Conservation (phyloP, 495 filamentous ascomycete species). For the Beverwykella pulmonaria region DNA sequence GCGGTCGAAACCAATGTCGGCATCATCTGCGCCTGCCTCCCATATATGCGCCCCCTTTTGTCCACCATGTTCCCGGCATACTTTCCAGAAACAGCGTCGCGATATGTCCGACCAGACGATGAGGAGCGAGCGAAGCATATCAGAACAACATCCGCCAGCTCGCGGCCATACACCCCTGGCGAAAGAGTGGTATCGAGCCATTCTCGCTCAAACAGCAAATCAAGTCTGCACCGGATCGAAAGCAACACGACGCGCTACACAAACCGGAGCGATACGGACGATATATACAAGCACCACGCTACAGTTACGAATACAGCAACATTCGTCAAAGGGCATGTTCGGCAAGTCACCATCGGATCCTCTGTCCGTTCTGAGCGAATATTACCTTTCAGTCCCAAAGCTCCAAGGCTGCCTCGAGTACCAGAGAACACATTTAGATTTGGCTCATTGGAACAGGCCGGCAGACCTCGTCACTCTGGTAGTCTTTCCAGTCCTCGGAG, state of each 20-base stretch:
- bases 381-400: neutral
- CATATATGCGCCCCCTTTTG: constrained; percentile 39
- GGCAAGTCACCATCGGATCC: constrained; percentile 12
- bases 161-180: neutral
- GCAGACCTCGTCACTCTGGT: neutral
- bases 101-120: constrained; percentile 1
- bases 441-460: neutral
- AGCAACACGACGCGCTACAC: constrained; percentile 7
- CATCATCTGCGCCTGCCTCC: constrained; percentile 44
- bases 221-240: neutral
- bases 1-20: constrained; percentile 42
- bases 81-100: constrained; percentile 7
- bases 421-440: constrained; percentile 10
- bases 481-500: neutral
- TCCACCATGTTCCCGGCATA: constrained; percentile 38
- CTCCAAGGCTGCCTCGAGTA: constrained; percentile 7
- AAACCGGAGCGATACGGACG: constrained; percentile 4
- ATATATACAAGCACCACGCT: constrained; percentile 8
- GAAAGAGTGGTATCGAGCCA: neutral
- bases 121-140: constrained; percentile 23
- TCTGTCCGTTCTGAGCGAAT: neutral
- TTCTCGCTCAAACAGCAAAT: constrained; percentile 13
- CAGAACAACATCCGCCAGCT: neutral
- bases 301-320: constrained; percentile 4
- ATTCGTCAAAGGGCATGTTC: constrained; percentile 8